Evolutionary conservation across 1,139 yeast species (phyloP).

Genomic region (Scheffersomyces quercinus): DNA sequence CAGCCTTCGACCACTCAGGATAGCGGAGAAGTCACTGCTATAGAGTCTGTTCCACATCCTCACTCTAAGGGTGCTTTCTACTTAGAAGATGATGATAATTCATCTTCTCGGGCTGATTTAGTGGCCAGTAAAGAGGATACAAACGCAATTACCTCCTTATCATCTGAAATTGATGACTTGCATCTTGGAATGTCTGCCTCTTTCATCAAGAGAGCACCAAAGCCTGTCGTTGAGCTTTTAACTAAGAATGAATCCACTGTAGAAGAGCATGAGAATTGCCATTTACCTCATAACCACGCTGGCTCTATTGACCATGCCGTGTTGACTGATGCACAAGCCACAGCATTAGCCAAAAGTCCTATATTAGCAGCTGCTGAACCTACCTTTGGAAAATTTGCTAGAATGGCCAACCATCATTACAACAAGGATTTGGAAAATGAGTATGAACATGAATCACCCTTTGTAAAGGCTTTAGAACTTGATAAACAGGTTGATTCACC

Average conservation of each 20-base stretch:
- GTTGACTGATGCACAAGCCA: constrained; percentile 50
- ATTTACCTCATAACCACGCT: constrained; percentile 42
- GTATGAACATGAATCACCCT: constrained; percentile 14
- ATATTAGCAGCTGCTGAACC: constrained; percentile 60
- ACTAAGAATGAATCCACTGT: constrained; percentile 14
- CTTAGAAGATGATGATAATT: constrained; percentile 16
- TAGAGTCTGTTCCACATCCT: background rate
- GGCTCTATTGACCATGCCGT: constrained; percentile 38
- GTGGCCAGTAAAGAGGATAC: constrained; percentile 4
- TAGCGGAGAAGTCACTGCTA: background rate
- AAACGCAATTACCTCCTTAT: constrained; percentile 6
- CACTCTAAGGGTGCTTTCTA: constrained; percentile 12
- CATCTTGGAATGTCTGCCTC: constrained; percentile 50
- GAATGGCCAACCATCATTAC: constrained; percentile 39
- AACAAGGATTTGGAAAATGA: constrained; percentile 12
- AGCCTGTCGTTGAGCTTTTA: constrained; percentile 36
- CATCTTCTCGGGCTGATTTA: constrained; percentile 5
- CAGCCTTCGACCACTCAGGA: constrained; percentile 36
- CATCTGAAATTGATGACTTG: constrained; percentile 32
- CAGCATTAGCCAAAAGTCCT: constrained; percentile 56
- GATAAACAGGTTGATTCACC: constrained; percentile 35
- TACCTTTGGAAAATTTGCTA: constrained; percentile 49
- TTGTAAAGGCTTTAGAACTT: constrained; percentile 14
- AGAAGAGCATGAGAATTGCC: constrained; percentile 34
- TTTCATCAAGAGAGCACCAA: constrained; percentile 43